These are phyloP conservation scores for Aspergillus cristatus DNA, from an alignment of 495 filamentous ascomycete species.

Conservation along the genomic window DNA sequence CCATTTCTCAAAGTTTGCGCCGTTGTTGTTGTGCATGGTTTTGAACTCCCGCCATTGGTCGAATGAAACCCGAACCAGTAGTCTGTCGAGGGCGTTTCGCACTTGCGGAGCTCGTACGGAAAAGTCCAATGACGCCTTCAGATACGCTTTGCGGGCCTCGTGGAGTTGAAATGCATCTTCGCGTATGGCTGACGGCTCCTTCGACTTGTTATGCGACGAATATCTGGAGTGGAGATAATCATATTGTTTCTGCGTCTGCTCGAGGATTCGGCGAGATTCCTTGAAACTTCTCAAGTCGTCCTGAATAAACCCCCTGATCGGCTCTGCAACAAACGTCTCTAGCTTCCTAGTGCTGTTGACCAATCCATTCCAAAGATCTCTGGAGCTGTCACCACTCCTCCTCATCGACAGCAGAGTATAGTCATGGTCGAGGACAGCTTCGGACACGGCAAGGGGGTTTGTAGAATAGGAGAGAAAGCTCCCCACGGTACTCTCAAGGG, in stretches of 20 bases:
- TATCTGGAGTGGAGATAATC: slow-evolving; percentile 75
- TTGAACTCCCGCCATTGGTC: slow-evolving; percentile 84
- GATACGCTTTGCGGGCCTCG: slow-evolving; percentile 83
- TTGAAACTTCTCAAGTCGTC: slow-evolving; percentile 64
- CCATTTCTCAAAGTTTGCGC: slow-evolving; percentile 50
- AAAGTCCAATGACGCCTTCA: slow-evolving; percentile 89
- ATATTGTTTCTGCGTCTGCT: slow-evolving; percentile 72
- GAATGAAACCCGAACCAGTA: slow-evolving; percentile 74
- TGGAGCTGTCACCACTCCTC: slow-evolving; percentile 72
- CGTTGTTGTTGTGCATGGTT: slow-evolving; percentile 49
- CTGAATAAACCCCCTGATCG: slow-evolving; percentile 64
- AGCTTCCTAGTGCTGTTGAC: slow-evolving; percentile 62
- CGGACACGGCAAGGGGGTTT: slow-evolving; percentile 62
- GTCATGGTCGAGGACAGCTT: slow-evolving; percentile 84
- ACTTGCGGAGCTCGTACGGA: slow-evolving; percentile 78
- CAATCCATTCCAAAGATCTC: slow-evolving; percentile 78
- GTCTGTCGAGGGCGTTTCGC: slow-evolving; percentile 66
- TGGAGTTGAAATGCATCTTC: slow-evolving; percentile 96
- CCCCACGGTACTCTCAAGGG: slow-evolving; percentile 61
- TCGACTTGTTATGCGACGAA: slow-evolving; percentile 75
- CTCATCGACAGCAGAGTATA: slow-evolving; percentile 83
- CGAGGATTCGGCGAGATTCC: slow-evolving; percentile 65
- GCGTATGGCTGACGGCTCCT: slow-evolving; percentile 79
- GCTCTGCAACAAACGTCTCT: slow-evolving; percentile 68
- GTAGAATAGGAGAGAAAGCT: slow-evolving; percentile 62